phyloP scores from a whole-genome alignment of 2,329 filamentous ascomycete species.

The Microsporum ferrugineum region DNA sequence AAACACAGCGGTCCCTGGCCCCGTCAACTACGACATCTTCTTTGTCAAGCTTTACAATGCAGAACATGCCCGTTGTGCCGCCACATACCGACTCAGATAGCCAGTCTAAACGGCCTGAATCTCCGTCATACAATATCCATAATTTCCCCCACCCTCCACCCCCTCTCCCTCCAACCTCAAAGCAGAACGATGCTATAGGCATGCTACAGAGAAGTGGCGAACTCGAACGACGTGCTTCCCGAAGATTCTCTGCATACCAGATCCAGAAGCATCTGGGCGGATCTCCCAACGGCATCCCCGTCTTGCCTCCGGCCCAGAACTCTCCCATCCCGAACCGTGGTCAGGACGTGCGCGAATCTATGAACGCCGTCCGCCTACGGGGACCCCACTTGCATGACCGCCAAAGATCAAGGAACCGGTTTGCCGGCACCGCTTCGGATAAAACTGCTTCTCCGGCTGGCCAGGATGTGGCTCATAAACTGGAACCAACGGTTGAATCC shows the following conservation, averaged over 20 bases:
- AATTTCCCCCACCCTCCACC: constrained; percentile 50
- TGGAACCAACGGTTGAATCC: constrained; percentile 20
- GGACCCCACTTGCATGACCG: constrained; percentile 33
- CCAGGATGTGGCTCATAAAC: constrained; percentile 24
- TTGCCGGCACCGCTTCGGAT: constrained; percentile 51
- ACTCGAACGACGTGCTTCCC: constrained; percentile 79
- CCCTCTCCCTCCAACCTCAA: constrained; percentile 69
- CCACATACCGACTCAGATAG: constrained; percentile 47
- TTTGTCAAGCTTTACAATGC: constrained; percentile 59
- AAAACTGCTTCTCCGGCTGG: constrained; percentile 32
- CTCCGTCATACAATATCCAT: constrained; percentile 11
- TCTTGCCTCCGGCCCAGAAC: constrained; percentile 67
- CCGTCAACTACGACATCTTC: constrained; percentile 14
- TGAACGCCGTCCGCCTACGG: constrained; percentile 49
- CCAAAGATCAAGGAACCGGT: constrained; percentile 40
- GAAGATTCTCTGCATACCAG: constrained; percentile 91
- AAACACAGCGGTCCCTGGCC: constrained; percentile 27
- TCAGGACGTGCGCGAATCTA: constrained; percentile 66
- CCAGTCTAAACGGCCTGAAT: constrained; percentile 18
- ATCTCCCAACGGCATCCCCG: constrained; percentile 69
- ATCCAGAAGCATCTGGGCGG: constrained; percentile 86
- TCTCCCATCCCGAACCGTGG: constrained; percentile 73
- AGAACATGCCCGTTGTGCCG: constrained; percentile 62
- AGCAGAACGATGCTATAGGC: constrained; percentile 78
- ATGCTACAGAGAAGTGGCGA: constrained; percentile 86